phyloP scores from a whole-genome alignment of 2,329 filamentous ascomycete genomes.

The Diatrype stigma region DNA sequence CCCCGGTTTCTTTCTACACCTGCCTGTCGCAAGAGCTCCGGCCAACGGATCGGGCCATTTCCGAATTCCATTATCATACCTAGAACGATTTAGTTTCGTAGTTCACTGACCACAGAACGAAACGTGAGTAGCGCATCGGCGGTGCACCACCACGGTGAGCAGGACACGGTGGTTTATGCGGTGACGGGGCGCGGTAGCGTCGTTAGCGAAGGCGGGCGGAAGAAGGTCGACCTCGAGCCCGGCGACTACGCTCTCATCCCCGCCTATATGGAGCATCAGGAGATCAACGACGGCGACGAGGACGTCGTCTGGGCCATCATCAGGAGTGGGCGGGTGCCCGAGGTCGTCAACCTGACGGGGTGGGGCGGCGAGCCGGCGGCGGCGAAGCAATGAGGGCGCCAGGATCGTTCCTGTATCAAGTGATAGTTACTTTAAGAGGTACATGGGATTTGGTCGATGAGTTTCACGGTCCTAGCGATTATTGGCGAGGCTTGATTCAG shows the following conservation, averaged over 20 bases:
- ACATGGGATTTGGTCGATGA: background rate
- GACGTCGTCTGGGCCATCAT: constrained; percentile 52
- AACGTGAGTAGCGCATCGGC: constrained; percentile 35
- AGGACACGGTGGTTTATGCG: constrained; percentile 51
- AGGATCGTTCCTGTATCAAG: background rate
- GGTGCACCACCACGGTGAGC: constrained; percentile 49
- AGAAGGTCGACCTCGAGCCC: constrained; percentile 40
- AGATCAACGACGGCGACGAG: constrained; percentile 51
- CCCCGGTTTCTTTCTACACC: too few species aligned
- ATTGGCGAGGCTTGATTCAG: background rate
- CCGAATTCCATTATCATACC: too few species aligned
- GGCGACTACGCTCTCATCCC: constrained; percentile 53
- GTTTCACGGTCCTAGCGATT: background rate
- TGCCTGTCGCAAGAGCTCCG: too few species aligned
- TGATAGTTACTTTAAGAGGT: too few species aligned
- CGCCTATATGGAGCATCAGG: constrained; percentile 49
- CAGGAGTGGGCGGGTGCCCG: constrained; percentile 41
- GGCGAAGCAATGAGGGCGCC: constrained; percentile 2
- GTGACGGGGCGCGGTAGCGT: constrained; percentile 43
- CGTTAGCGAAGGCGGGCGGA: constrained; percentile 44
- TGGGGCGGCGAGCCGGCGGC: constrained; percentile 34
- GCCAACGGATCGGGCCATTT: too few species aligned
- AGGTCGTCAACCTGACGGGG: constrained; percentile 44
- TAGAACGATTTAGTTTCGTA: too few species aligned
- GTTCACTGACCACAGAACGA: too few species aligned